phyloP scores from a whole-genome alignment of 2,329 filamentous ascomycete species.

The Escovopsis sp. region DNA sequence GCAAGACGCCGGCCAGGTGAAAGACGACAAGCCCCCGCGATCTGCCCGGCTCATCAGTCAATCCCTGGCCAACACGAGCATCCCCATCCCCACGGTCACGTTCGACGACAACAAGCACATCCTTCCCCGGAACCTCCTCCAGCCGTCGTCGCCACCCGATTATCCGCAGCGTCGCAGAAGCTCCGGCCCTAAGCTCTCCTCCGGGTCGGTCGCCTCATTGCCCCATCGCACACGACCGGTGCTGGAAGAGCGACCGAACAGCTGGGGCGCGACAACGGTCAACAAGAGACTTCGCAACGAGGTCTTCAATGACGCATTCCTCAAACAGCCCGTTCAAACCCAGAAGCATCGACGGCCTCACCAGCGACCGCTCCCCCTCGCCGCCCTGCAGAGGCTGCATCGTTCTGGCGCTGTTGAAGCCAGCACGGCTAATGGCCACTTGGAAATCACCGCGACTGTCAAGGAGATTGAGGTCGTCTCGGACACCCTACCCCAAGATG shows the following conservation, averaged over 20 bases:
- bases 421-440: conserved; percentile 14
- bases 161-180: conserved; percentile 19
- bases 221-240: conserved; percentile 16
- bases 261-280: conserved; percentile 84
- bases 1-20: conserved; percentile 6
- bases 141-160: conserved; percentile 32
- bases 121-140: conserved; percentile 70
- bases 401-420: conserved; percentile 26
- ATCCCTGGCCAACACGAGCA: conserved; percentile 51
- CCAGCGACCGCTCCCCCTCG: conserved; percentile 48
- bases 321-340: conserved; percentile 67
- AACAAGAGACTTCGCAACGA: conserved; percentile 81
- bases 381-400: conserved; percentile 29
- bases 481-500: conserved; percentile 1
- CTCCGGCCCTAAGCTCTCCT: conserved; percentile 15
- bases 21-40: conserved; percentile 8
- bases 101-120: conserved; percentile 93
- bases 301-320: conserved; percentile 83
- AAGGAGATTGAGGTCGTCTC: too few species aligned
- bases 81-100: conserved; percentile 73
- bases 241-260: conserved; percentile 44
- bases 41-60: conserved; percentile 46
- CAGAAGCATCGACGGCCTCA: conserved; percentile 62
- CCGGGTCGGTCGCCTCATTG: conserved; percentile 3
- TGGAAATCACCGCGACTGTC: too few species aligned